Percentiles rank a stretch among this genome's conserved stretches.
phyloP scores from a whole-genome alignment of 2,329 filamentous ascomycete species.

The Talaromyces sp. region DNA sequence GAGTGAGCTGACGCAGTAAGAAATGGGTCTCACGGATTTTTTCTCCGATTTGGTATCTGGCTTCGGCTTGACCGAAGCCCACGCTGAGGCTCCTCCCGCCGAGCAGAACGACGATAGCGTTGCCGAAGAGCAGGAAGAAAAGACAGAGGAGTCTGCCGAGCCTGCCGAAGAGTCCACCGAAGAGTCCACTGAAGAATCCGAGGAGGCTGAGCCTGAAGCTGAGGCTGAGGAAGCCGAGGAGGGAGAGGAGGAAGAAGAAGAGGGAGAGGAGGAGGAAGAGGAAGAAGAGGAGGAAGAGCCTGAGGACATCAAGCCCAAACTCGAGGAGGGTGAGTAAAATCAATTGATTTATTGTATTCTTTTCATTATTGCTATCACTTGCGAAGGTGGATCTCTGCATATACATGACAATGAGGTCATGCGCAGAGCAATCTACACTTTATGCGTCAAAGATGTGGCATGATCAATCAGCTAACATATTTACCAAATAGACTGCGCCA shows the following conservation, averaged over 20 bases:
- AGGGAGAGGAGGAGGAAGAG: constrained; percentile 65
- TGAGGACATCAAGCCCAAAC: constrained; percentile 78
- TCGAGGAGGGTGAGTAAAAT: constrained; percentile 79
- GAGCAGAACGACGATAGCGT: constrained; percentile 50
- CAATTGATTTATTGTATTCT: neutral
- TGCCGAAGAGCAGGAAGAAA: constrained; percentile 39
- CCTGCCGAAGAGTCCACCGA: constrained; percentile 27
- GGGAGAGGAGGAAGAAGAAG: constrained; percentile 54
- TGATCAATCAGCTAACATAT: neutral
- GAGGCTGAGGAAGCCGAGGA: constrained; percentile 51
- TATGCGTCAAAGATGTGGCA: neutral
- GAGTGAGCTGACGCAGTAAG: constrained; percentile 29
- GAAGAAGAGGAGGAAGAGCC: constrained; percentile 79
- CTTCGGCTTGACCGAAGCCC: constrained; percentile 58
- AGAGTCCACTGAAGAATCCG: constrained; percentile 27
- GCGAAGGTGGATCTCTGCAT: neutral
- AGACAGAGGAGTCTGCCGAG: constrained; percentile 18
- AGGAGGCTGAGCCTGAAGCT: constrained; percentile 37
- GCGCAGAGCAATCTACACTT: neutral
- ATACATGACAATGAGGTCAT: constrained; percentile 1
- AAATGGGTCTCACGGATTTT: constrained; percentile 63
- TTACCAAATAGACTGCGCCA: constrained; percentile 69
- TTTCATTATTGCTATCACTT: too few species aligned
- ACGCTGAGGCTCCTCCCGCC: constrained; percentile 57
- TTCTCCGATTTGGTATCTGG: constrained; percentile 63